A percentile compares a stretch with the other conserved stretches of the same genome.
phyloP scores from a whole-genome alignment of 192 early-diverging fungal species.

The Diversispora eburnea region DNA sequence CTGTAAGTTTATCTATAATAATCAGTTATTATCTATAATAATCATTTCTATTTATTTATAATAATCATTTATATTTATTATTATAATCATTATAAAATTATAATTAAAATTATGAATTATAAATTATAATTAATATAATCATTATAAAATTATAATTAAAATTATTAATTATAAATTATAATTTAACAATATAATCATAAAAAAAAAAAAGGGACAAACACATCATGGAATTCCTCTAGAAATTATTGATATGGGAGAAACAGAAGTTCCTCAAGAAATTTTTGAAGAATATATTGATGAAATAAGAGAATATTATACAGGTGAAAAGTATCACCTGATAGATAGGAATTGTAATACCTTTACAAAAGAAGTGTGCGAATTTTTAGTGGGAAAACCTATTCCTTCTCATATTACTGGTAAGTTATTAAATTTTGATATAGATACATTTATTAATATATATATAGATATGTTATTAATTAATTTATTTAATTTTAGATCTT shows the following conservation, averaged over 20 bases:
- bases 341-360: constrained; percentile 89
- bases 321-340: constrained; percentile 79
- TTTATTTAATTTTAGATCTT: constrained; percentile 35
- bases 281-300: constrained; percentile 67
- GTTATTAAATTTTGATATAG: background rate
- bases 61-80: too few species aligned
- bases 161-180: too few species aligned
- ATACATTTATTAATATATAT: background rate
- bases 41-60: too few species aligned
- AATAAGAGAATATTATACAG: constrained; percentile 50
- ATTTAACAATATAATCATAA: background rate
- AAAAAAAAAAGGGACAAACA: constrained; percentile 45
- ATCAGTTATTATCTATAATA: background rate
- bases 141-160: too few species aligned
- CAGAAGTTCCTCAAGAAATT: constrained; percentile 67
- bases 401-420: constrained; percentile 66
- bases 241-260: constrained; percentile 73
- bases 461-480: background rate
- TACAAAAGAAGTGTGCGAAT: constrained; percentile 72
- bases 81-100: too few species aligned
- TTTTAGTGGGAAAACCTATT: constrained; percentile 72
- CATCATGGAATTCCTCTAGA: constrained; percentile 66
- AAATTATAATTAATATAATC: too few species aligned
- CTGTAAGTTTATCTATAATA: constrained; percentile 29
- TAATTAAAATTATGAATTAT: too few species aligned